Base-by-base conservation (phyloP, 2,329 filamentous ascomycete species). In the Claviceps spartinae region DNA sequence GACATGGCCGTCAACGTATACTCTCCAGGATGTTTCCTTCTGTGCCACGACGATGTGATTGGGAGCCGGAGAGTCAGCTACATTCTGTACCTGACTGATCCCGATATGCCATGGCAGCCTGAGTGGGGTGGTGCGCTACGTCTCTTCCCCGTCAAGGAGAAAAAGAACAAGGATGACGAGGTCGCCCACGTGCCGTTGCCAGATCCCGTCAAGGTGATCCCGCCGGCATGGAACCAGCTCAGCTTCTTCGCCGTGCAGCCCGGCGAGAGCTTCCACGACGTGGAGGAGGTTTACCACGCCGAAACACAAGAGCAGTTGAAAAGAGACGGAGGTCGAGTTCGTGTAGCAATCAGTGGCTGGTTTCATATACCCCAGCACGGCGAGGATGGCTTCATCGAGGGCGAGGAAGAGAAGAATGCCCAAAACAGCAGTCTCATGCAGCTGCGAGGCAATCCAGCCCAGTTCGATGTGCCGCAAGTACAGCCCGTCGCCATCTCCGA, bases 1-100 rank as follows among this genome's bases (percentile, higher is more conserved):
- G 93, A 98, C 69, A 95, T 98, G 89, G 93, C 93, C 54, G 95
- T 98, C 74, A 98, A 98, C 65, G 83, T 98, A 49, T 98, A 98
- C 68, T 96, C 89, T 0, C 91, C 93, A 5, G 91, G 93, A 42
- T 97, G 91, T 65, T 95, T 94, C 67, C 77, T 98, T 26, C 76
- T 98, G 34, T 97, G 93, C 69, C 93, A 98, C 64, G 93, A 98
- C 74, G 93, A 98, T 69, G 93, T 98, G 55, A 98, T 98, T 67
- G 93, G 93, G n/a, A 95, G 86, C 63, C 80, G 93, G 55, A 83
- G 90, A 58, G 84, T 98, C 62, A 96, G 90, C 75, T 98, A 96
- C 68, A 98, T 98, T 59, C 75, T 98, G 54, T 98, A 98, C 67
- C 75, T 98, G 56, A 91, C 88, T 14, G 88, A 97, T 64, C 93